Evolutionary conservation across 768 basidiomycete genomes (phyloP), one percentile per base, ranked within the genome.

Genomic region (Mycena chlorophos): DNA sequence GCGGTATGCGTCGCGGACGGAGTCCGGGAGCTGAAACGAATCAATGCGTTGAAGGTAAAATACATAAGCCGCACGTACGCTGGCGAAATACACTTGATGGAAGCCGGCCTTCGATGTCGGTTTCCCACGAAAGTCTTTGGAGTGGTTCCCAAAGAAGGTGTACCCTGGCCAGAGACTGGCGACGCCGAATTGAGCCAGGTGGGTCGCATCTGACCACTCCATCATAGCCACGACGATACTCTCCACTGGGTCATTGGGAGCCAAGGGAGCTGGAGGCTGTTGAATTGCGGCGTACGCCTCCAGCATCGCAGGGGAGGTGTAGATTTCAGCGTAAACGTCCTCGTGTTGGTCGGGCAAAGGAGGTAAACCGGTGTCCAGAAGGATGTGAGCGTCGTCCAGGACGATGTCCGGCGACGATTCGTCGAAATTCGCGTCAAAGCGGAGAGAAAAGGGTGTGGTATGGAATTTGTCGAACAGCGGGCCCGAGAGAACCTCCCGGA

Each of bases 121-220:
- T 20, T 51, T 50, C 0, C 28, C 52, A 8, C 43, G 31, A 30
- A n/a, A n/a, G n/a, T n/a, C n/a, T n/a, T n/a, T n/a, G n/a, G n/a
- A n/a, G n/a, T n/a, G n/a, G n/a, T n/a, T n/a, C n/a, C n/a, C n/a
- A n/a, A n/a, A n/a, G n/a, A n/a, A n/a, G n/a, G n/a, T n/a, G n/a
- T 63, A 62, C 8, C 56, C 43, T 2, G 61, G 61, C 61, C 61
- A 62, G 4, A 62, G 34, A 4, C 47, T 20, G 5, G 62, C 55
- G 40, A 12, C 52, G 1, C 63, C 63, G 42, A 64, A 68, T 12
- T 57, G 61, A 0, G 66, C 42, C 2, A 68, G 62, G 26, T 66
- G 63, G 0, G 65, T 69, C 0, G 60, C 17, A 28, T 69, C 65
- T 0, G 67, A 68, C 51, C 67, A 68, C 6, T 67, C 22, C 66